Percentiles rank a stretch among this genome's conserved stretches.
Conservation (phyloP, 768 basidiomycete species). For the Kwoniella shandongensis region DNA sequence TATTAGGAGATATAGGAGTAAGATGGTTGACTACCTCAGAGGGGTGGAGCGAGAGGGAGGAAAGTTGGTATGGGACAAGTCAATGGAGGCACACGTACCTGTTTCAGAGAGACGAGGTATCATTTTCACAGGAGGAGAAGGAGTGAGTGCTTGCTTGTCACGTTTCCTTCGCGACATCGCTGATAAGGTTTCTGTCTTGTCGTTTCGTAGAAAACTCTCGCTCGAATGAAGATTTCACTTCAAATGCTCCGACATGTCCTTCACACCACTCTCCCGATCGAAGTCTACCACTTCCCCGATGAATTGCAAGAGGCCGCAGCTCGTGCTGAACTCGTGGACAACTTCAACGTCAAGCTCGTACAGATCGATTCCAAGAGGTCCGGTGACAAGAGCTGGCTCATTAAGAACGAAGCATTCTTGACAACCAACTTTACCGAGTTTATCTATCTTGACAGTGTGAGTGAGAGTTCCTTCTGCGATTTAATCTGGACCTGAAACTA, state of each 20-base stretch:
- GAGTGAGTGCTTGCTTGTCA: slow-evolving; percentile 25
- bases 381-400: slow-evolving; percentile 48
- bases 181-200: background rate
- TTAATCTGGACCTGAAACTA: background rate
- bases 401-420: slow-evolving; percentile 50
- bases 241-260: slow-evolving; percentile 54
- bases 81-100: slow-evolving; percentile 24
- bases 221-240: slow-evolving; percentile 50
- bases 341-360: slow-evolving; percentile 49
- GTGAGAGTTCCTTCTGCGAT: slow-evolving; percentile 1
- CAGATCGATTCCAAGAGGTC: slow-evolving; percentile 29
- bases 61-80: slow-evolving; percentile 42
- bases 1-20: slow-evolving; percentile 40
- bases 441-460: slow-evolving; percentile 49
- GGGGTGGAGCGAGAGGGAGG: slow-evolving; percentile 40
- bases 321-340: slow-evolving; percentile 34
- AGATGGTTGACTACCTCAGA: slow-evolving; percentile 41
- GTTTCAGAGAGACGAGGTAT: slow-evolving; percentile 34
- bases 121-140: slow-evolving; percentile 46
- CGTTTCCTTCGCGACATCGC: background rate
- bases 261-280: slow-evolving; percentile 53
- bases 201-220: slow-evolving; percentile 45
- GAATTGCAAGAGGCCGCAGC: slow-evolving; percentile 49
- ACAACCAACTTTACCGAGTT: slow-evolving; percentile 48
- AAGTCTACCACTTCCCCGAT: slow-evolving; percentile 56